Base-by-base conservation (phyloP, 2,329 filamentous ascomycete species). In the Calonectria pteridis region DNA sequence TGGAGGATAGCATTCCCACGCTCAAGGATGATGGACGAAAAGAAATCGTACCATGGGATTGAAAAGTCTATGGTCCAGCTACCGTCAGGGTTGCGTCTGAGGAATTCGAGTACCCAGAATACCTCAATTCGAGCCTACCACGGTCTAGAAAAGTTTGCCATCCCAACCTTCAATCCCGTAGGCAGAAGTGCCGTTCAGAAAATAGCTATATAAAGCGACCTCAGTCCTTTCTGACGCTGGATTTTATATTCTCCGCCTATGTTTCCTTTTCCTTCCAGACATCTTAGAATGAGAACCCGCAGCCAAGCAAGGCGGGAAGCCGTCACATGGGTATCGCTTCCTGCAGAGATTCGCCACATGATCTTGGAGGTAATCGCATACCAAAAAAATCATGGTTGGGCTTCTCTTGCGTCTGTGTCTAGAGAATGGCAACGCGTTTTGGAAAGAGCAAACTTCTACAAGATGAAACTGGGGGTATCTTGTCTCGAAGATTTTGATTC, bases 381-480 rank as follows among this genome's bases (percentile, higher is more conserved):
- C 49, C 77, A 82, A 51, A 84, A 81, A 75, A 46, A 80, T 73
- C 74, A 73, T 40, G 80, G 82, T 68, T 84, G 81, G 82, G 78
- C 80, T 73, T 82, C 79, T 65, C 74, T 79, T 67, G 81, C 83
- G 28, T 80, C 82, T 58, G 81, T 84, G 11, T 84, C 81, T 77
- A 83, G 68, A 77, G 83, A 84, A 80, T 85, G 82, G 83, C 82
- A 83, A 71, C 10, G 63, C 55, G 67, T 80, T 70, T 66, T 85
- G 29, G 81, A 84, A 72, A 80, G 75, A 53, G 53, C 23, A 37
- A 84, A 80, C 59, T 84, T 84, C 63, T 51, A 58, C 69, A 76
- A 76, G 71, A 59, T 84, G 1, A 82, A 78, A 51, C 70, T 84
- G 29, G 58, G 62, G 55, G 50, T 67, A 37, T 69, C 79, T 67